Conservation (phyloP, 306 rosid genomes). For the Dicorynia guianensis region DNA sequence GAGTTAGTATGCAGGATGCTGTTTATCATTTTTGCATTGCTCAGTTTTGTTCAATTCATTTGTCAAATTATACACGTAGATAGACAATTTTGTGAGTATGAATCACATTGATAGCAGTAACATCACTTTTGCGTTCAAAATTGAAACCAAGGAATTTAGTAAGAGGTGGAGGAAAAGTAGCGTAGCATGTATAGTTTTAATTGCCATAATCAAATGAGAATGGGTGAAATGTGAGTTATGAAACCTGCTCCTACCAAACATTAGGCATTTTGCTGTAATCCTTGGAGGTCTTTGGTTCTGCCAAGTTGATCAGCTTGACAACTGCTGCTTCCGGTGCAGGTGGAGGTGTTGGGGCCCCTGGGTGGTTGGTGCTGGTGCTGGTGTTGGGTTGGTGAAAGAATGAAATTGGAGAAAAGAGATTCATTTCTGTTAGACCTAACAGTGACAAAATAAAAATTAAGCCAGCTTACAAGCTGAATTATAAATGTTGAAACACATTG, state of each 20-base stretch:
- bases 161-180: too few relatives aligned
- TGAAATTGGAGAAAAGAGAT: background rate
- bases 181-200: too few relatives aligned
- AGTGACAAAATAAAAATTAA: background rate
- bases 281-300: background rate
- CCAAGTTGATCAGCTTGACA: background rate
- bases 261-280: background rate
- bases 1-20: background rate
- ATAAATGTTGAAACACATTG: background rate
- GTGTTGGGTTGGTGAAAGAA: conserved; percentile 40
- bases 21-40: too few relatives aligned
- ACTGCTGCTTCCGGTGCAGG: background rate
- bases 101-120: too few relatives aligned
- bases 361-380: background rate
- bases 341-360: conserved; percentile 33
- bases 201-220: too few relatives aligned
- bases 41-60: too few relatives aligned
- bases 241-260: too few relatives aligned
- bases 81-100: too few relatives aligned
- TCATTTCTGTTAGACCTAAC: background rate
- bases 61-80: too few relatives aligned
- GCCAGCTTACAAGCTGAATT: background rate
- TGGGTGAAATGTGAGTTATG: too few relatives aligned
- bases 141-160: too few relatives aligned
- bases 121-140: too few relatives aligned